Evolutionary conservation across 1,284 basidiomycete species (phyloP).

Genomic region (Cutaneotrichosporon sp.): DNA sequence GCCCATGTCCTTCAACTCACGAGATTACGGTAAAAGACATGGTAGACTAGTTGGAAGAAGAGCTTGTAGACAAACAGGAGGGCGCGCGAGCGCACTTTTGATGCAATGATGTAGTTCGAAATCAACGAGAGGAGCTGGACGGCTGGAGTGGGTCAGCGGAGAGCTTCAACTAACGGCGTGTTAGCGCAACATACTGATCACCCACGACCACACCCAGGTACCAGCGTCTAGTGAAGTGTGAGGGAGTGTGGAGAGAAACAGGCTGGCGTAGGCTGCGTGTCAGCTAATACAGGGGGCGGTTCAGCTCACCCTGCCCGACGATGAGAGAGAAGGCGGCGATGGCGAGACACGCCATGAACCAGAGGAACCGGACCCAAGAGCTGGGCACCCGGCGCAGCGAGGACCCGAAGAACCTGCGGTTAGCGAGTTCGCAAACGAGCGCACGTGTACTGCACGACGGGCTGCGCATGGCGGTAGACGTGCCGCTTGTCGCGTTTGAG

Average conservation of each 20-base stretch:
- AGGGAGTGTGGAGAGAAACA: slow-evolving; percentile 60
- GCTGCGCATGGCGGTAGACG: slow-evolving; percentile 40
- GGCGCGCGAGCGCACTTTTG: slow-evolving; percentile 58
- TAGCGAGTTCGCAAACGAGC: slow-evolving; percentile 3
- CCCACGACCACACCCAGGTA: slow-evolving; percentile 61
- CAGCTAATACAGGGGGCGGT: background rate
- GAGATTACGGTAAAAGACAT: slow-evolving; percentile 54
- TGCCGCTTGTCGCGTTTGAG: slow-evolving; percentile 52
- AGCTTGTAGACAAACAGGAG: slow-evolving; percentile 60
- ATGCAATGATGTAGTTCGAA: slow-evolving; percentile 57
- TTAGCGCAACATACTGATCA: slow-evolving; percentile 53
- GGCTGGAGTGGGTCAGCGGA: no score
- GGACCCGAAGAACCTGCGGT: slow-evolving; percentile 54
- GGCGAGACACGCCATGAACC: slow-evolving; percentile 60
- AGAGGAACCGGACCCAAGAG: slow-evolving; percentile 60
- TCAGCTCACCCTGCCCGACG: slow-evolving; percentile 58
- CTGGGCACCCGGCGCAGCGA: slow-evolving; percentile 56
- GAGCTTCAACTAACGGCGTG: no score
- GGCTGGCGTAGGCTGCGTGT: slow-evolving; percentile 55
- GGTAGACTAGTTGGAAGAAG: slow-evolving; percentile 56
- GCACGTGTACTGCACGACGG: slow-evolving; percentile 21
- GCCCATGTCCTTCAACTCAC: slow-evolving; percentile 35
- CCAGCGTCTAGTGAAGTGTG: slow-evolving; percentile 60
- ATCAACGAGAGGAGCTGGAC: slow-evolving; percentile 57
- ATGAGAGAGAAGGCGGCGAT: slow-evolving; percentile 58